These are phyloP conservation scores for Luffa acutangula DNA, from an alignment of 306 rosid genomes.

Conservation along the genomic window DNA sequence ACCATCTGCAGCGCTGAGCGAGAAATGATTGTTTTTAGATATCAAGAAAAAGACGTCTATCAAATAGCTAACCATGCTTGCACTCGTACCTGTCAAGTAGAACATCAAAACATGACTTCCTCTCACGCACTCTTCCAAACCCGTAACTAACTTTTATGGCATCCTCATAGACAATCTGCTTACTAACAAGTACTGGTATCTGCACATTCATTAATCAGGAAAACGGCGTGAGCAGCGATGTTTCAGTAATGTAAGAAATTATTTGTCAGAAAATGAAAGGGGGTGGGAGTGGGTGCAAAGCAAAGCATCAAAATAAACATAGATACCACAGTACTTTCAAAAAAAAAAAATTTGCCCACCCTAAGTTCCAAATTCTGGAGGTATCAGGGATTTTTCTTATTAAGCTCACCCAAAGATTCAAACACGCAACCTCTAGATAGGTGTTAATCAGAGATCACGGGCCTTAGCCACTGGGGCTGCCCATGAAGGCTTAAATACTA, in stretches of 20 bases:
- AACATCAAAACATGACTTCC: slow-evolving; percentile 61
- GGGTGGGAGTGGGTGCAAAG: background rate
- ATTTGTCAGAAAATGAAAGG: background rate
- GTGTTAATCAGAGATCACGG: too few relatives aligned
- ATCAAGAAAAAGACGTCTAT: background rate
- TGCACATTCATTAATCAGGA: slow-evolving; percentile 23
- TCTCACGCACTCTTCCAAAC: slow-evolving; percentile 45
- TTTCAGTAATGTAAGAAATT: background rate
- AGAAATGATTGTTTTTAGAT: slow-evolving; percentile 14
- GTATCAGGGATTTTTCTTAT: too few relatives aligned
- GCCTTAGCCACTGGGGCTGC: too few relatives aligned
- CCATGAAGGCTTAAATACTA: background rate
- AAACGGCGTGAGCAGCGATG: background rate
- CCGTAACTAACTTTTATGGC: slow-evolving; percentile 71
- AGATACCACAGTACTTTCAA: background rate
- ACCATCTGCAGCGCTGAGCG: slow-evolving; percentile 68
- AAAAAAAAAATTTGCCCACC: too few relatives aligned
- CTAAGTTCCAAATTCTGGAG: too few relatives aligned
- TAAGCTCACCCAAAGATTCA: too few relatives aligned
- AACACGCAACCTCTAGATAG: too few relatives aligned
- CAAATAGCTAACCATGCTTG: slow-evolving; percentile 4
- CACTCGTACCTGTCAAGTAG: slow-evolving; percentile 74
- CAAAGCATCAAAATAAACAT: background rate
- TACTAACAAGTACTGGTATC: slow-evolving; percentile 93
- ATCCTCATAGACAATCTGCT: slow-evolving; percentile 64